Conservation (phyloP, 1,139 yeast genomes). For the Yamadazyma triangularis region DNA sequence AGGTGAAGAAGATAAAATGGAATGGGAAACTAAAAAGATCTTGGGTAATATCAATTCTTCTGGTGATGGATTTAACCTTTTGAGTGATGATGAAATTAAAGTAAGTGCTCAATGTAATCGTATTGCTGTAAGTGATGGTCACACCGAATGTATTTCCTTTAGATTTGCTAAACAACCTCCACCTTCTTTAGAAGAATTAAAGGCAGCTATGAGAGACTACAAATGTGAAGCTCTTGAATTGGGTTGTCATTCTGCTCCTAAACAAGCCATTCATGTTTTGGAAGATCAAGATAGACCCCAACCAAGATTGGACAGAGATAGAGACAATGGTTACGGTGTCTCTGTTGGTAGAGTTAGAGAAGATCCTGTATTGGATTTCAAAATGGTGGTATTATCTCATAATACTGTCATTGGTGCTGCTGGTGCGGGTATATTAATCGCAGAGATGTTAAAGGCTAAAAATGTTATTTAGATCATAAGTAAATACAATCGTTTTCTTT, state of each 20-base stretch:
- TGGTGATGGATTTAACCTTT: slow-evolving; percentile 54
- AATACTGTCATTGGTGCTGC: slow-evolving; percentile 99
- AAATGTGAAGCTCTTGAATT: slow-evolving; percentile 77
- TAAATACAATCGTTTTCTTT: no score
- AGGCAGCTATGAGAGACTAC: slow-evolving; percentile 64
- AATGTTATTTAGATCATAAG: slow-evolving; percentile 46
- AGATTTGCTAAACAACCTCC: slow-evolving; percentile 78
- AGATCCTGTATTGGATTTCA: slow-evolving; percentile 89
- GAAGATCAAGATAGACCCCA: slow-evolving; percentile 95
- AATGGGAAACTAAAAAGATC: slow-evolving; percentile 96
- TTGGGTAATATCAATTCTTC: slow-evolving; percentile 59
- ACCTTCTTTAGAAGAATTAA: slow-evolving; percentile 79
- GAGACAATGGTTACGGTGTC: slow-evolving; percentile 93
- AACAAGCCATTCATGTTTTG: slow-evolving; percentile 83
- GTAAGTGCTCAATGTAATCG: slow-evolving; percentile 97
- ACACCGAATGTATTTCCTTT: slow-evolving; percentile 89
- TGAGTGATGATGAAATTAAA: slow-evolving; percentile 66
- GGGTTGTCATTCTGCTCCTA: slow-evolving; percentile 90
- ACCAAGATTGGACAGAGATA: slow-evolving; percentile 94
- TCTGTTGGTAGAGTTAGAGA: slow-evolving; percentile 92
- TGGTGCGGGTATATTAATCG: slow-evolving; percentile 97
- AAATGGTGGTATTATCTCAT: slow-evolving; percentile 94
- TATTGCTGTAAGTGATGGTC: slow-evolving; percentile 97
- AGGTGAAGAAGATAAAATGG: slow-evolving; percentile 98
- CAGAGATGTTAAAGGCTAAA: slow-evolving; percentile 81